Evolutionary conservation across 139 green algal genomes (phyloP).

Genomic region (Diplosphaera chodatii): DNA sequence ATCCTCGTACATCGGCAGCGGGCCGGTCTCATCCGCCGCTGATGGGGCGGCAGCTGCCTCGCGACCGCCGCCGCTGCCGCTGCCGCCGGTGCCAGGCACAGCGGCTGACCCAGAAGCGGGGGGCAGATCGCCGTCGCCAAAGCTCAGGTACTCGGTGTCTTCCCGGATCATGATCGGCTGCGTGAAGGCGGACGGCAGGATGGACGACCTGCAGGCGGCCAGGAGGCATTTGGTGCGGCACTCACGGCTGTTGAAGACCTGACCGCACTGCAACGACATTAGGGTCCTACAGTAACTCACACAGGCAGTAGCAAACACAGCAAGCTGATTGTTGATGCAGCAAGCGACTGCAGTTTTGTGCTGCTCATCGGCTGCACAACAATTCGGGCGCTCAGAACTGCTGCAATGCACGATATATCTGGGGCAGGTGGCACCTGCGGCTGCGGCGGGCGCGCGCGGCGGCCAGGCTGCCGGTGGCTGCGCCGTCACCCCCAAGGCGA

Average conservation of each 20-base stretch:
- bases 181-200: not conserved
- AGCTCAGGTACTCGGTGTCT: conserved; percentile 27
- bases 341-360: no score
- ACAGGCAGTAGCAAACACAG: no score
- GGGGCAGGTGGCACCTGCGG: not conserved
- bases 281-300: no score
- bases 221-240: no score
- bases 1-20: conserved; percentile 16
- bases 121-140: not conserved
- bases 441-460: not conserved
- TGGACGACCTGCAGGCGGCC: not conserved
- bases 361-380: no score
- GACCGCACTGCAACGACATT: no score
- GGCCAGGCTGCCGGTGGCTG: no score
- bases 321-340: no score
- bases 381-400: no score
- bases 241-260: conserved; percentile 13
- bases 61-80: not conserved
- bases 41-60: not conserved
- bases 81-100: not conserved
- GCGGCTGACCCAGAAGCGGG: no score
- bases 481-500: no score
- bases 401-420: no score
- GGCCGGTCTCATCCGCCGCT: not conserved
- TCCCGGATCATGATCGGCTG: conserved; percentile 12